Evolutionary conservation across 352 stramenopile genomes (phyloP).

Genomic region (Halophytophthora batemanensis): DNA sequence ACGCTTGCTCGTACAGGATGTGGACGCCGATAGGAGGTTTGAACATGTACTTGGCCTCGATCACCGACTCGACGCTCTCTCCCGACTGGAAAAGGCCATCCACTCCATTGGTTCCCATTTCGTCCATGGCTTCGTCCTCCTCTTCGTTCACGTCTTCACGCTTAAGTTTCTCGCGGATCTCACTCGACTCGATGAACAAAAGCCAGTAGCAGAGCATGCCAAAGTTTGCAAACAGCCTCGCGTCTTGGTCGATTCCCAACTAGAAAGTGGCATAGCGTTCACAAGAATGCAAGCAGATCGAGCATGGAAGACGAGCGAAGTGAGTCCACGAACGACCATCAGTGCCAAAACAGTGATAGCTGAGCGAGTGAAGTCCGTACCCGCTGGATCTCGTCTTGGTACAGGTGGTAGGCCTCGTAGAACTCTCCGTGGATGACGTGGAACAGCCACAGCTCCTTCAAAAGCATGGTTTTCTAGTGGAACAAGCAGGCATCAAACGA

Average conservation of each 20-base stretch:
- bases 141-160: conserved; percentile 26
- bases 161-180: conserved; percentile 52
- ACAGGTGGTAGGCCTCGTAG: conserved; percentile 77
- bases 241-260: conserved; percentile 54
- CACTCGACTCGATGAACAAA: conserved; percentile 70
- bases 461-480: conserved; percentile 50
- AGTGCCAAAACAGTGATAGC: neutral
- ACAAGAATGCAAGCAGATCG: neutral
- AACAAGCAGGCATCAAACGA: conserved; percentile 5
- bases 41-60: conserved; percentile 60
- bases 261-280: conserved; percentile 2
- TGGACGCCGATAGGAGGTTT: conserved; percentile 64
- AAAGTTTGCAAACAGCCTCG: conserved; percentile 62
- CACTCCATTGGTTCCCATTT: conserved; percentile 10
- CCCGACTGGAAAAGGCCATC: conserved; percentile 4
- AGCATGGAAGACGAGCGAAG: conserved; percentile 1
- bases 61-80: conserved; percentile 35
- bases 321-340: conserved; percentile 2
- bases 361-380: conserved; percentile 20
- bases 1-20: conserved; percentile 72
- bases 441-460: conserved; percentile 75
- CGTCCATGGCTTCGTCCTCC: conserved; percentile 23
- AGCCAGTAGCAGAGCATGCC: conserved; percentile 84
- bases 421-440: conserved; percentile 70
- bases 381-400: conserved; percentile 69